Conservation (phyloP, 2,329 filamentous ascomycete species). For the Chaetomium globosum region DNA sequence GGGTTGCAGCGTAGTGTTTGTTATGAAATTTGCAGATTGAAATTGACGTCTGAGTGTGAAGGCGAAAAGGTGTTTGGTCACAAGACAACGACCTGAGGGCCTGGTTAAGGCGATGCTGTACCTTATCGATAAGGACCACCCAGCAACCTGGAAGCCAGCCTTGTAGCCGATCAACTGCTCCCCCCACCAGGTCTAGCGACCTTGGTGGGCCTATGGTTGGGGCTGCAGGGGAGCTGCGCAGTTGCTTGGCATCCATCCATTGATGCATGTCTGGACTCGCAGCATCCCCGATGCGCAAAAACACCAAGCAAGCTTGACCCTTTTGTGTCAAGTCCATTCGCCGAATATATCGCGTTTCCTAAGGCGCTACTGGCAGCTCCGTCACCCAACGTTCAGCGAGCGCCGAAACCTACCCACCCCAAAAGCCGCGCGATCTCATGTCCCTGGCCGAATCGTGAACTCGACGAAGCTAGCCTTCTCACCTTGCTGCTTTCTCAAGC, state of each 20-base stretch:
- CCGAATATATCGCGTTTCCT: background rate
- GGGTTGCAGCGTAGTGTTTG: background rate
- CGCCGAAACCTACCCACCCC: constrained; percentile 7
- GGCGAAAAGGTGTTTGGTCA: too few species aligned
- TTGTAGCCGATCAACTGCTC: background rate
- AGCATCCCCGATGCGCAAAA: constrained; percentile 12
- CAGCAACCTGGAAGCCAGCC: too few species aligned
- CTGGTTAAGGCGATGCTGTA: background rate
- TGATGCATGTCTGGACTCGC: background rate
- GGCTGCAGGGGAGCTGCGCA: constrained; percentile 13
- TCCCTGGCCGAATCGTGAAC: constrained; percentile 5
- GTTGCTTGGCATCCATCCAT: background rate
- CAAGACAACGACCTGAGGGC: too few species aligned
- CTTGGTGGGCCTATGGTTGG: background rate
- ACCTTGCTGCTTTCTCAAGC: constrained; percentile 29
- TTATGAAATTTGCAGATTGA: background rate
- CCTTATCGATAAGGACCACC: constrained; percentile 14
- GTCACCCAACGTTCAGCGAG: background rate
- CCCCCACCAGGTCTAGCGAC: background rate
- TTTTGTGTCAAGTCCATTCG: background rate
- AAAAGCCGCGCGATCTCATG: constrained; percentile 3
- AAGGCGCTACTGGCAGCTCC: background rate
- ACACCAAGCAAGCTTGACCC: background rate
- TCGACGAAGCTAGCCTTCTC: constrained; percentile 27
- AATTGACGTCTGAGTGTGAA: background rate